These are phyloP conservation scores for Acanthamoeba royreba DNA, from an alignment of 208 protist species.

Conservation along the genomic window DNA sequence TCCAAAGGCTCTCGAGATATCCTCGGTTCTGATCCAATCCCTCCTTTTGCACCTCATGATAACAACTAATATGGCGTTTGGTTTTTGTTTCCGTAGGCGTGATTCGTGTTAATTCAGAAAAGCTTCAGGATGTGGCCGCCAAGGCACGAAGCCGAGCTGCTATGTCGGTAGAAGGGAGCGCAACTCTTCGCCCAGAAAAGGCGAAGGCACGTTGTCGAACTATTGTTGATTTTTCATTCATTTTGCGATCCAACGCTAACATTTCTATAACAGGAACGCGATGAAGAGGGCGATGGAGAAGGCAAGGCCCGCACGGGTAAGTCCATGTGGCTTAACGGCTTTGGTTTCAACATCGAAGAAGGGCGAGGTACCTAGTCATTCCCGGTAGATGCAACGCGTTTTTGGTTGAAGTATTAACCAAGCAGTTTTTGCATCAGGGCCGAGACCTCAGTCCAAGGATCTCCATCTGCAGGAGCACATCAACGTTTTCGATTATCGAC, in stretches of 20 bases:
- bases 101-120: not conserved
- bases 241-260: no score
- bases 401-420: not conserved
- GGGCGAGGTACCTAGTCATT: not conserved
- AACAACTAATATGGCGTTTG: no score
- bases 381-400: not conserved
- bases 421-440: not conserved
- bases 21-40: no score
- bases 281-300: not conserved
- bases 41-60: no score
- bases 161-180: not conserved
- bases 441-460: not conserved
- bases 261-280: not conserved
- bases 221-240: no score
- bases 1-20: not conserved
- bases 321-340: not conserved
- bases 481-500: not conserved
- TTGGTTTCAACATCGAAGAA: not conserved
- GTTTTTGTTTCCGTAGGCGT: not conserved
- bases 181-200: not conserved
- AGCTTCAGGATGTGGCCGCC: not conserved
- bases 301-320: not conserved
- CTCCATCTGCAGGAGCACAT: conserved; percentile 20
- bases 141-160: not conserved
- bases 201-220: not conserved